Evolutionary conservation across 345 rosid genomes (phyloP).

Genomic region (Eucalyptus guilfoylei): DNA sequence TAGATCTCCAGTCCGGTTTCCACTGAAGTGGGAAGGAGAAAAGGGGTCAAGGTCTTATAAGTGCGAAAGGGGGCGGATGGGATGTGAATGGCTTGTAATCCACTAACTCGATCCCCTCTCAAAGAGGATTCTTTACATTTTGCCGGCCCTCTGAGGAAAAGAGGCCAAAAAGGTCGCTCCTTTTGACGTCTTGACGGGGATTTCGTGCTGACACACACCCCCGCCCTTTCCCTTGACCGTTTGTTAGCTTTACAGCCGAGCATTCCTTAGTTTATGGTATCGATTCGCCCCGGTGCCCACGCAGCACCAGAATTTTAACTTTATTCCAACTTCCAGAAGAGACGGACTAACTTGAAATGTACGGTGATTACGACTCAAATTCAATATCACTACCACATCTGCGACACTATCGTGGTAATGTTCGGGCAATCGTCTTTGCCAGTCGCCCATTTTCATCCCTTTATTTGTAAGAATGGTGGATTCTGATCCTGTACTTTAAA

Average conservation of each 20-base stretch:
- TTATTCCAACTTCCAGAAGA: neutral
- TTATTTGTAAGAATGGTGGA: too few species aligned
- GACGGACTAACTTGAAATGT: neutral
- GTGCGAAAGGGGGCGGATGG: neutral
- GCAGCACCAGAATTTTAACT: neutral
- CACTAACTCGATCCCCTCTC: neutral
- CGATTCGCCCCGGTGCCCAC: neutral
- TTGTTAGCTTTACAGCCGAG: neutral
- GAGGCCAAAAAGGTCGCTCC: neutral
- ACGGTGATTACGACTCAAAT: neutral
- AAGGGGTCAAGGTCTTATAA: neutral
- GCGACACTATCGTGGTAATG: neutral
- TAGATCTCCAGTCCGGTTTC: neutral
- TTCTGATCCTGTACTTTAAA: neutral
- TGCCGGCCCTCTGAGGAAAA: neutral
- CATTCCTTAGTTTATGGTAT: neutral
- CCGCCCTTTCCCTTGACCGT: neutral
- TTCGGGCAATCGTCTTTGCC: neutral
- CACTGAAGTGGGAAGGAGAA: neutral
- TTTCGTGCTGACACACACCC: neutral
- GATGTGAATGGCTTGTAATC: neutral
- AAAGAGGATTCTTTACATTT: neutral
- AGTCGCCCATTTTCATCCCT: neutral
- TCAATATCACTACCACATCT: fast-evolving
- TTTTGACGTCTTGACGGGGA: neutral